phyloP scores from a whole-genome alignment of 2,329 filamentous ascomycete genomes.

The Mariannaea elegans region DNA sequence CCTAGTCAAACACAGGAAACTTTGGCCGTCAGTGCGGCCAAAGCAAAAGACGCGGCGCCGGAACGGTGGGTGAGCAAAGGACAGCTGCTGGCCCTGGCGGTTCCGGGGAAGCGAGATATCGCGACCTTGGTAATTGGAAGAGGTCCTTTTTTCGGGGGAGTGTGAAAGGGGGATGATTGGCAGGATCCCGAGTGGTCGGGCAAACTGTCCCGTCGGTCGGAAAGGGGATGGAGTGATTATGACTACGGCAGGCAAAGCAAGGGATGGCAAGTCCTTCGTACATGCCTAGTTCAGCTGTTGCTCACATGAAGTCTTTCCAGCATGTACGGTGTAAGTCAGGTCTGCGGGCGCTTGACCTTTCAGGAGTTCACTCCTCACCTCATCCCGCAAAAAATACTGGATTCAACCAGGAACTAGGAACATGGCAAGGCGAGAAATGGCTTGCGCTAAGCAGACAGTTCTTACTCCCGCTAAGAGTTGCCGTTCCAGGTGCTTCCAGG shows the following conservation, averaged over 20 bases:
- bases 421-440: neutral
- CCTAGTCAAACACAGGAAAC: neutral
- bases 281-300: too few relatives aligned
- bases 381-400: neutral
- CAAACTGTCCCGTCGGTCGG: constrained; percentile 9
- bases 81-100: constrained; percentile 22
- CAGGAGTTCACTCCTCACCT: neutral
- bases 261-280: too few relatives aligned
- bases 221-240: neutral
- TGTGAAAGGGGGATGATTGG: neutral
- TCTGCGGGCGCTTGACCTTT: too few relatives aligned
- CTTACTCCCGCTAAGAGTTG: constrained; percentile 7
- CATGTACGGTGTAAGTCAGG: too few relatives aligned
- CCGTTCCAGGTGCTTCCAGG: constrained; percentile 2
- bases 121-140: neutral
- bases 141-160: constrained; percentile 2
- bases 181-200: constrained; percentile 3
- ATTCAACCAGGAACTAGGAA: neutral
- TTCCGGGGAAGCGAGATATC: constrained; percentile 4
- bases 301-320: too few relatives aligned
- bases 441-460: constrained; percentile 2
- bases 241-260: neutral
- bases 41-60: neutral
- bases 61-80: constrained; percentile 11
- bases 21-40: constrained; percentile 11